Base-by-base conservation (phyloP, 306 rosid species). In the Ormosia semicastrata region DNA sequence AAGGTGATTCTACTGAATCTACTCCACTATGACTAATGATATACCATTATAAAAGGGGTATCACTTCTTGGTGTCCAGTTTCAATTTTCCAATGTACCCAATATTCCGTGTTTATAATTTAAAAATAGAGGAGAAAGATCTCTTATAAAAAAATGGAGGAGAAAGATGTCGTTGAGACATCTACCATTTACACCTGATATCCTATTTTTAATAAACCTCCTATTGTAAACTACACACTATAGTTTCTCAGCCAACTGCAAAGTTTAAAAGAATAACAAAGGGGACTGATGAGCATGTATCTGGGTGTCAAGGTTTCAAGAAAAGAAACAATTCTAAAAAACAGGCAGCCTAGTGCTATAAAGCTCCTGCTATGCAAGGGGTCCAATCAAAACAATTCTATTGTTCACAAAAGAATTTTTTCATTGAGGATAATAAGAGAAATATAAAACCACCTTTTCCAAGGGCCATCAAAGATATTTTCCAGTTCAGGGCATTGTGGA, bases 401-500 rank as follows among this genome's bases (percentile, higher is more conserved):
- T 67, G 62, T 46, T 54, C 18, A 46, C 44, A 15, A 82, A 76
- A 76, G 12, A 33, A 0, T 0, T 11, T 4, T 56, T 54, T 52
- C 1, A 47, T 32, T 13, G 71, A 56, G 53, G 18, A 75, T 54
- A 76, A 37, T 46, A 54, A 87, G 52, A 87, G 76, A 86, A 86
- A 75, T 69, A 59, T n/a, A 50, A 83, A 82, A 82, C 83, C 79
- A 95, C 99, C 99, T 95, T 65, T 95, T 92, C 98, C 96, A 89
- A 58, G 78, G 85, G 73, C 84, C 89, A 79, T 91, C 94, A 84
- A 95, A 95, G 83, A 79, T 86, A 89, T 87, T 89, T 52, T 95
- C 99, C 85, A 93, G 87, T 59, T 93, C 99, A 82, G 98, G 98
- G 85, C 86, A 84, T 41, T 81, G 93, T 59, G 93, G 93, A 82